Evolutionary conservation across 495 filamentous ascomycete genomes (phyloP).

Genomic region (Platismatia glauca): DNA sequence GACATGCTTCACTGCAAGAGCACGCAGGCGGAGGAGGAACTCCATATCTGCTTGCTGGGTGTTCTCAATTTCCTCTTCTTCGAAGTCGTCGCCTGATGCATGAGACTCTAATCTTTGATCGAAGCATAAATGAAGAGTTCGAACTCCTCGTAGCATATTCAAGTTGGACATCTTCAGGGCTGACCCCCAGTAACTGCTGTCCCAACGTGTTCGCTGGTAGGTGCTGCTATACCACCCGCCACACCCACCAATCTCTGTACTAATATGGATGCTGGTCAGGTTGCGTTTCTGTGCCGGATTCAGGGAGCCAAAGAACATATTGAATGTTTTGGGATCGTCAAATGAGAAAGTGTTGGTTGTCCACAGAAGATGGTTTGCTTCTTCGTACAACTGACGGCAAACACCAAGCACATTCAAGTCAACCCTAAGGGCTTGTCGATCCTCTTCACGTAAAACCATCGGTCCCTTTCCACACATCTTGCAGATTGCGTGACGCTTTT

Average conservation of each 20-base stretch:
- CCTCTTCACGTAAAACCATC: not conserved
- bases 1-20: not conserved
- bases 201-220: not conserved
- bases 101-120: not conserved
- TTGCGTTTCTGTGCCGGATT: constrained; percentile 14
- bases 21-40: not conserved
- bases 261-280: not conserved
- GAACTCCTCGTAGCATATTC: not conserved
- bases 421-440: not conserved
- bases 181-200: not conserved
- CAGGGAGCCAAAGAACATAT: not conserved
- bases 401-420: constrained; percentile 11
- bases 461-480: not conserved
- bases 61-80: not conserved
- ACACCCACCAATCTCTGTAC: not conserved
- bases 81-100: not conserved
- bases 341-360: constrained; percentile 20
- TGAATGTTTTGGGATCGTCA: not conserved
- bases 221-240: not conserved
- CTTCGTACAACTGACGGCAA: constrained; percentile 13
- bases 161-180: not conserved
- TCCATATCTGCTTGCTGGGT: not conserved
- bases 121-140: not conserved
- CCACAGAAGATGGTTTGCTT: constrained; percentile 14
- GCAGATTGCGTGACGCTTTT: not conserved